A percentile compares a stretch with the other conserved stretches of the same genome.
Conservation (phyloP, 805 yeast species). For the Blastobotrys muscicola region DNA sequence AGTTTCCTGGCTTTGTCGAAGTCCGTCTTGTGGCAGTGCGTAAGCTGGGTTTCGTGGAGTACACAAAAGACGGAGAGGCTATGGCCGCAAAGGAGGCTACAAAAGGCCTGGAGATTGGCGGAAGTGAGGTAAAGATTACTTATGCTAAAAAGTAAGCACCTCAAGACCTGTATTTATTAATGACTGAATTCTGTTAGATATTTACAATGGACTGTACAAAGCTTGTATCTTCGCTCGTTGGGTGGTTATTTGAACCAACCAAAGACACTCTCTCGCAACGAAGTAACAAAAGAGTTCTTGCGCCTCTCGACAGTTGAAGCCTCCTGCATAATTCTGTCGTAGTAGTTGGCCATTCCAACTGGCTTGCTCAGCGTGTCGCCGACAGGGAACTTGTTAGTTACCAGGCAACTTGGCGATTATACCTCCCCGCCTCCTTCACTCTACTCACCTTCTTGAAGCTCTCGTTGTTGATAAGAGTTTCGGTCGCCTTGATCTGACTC, state of each 20-base stretch:
- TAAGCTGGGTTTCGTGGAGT: conserved; percentile 75
- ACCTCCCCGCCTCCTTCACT: not conserved
- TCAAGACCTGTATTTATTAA: too few species aligned
- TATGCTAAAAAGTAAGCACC: conserved; percentile 26
- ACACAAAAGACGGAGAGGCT: conserved; percentile 46
- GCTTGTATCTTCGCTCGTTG: not conserved
- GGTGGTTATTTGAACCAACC: conserved; percentile 39
- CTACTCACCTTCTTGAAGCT: conserved; percentile 12
- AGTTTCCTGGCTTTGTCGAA: conserved; percentile 52
- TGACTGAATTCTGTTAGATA: not conserved
- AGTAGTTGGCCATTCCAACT: conserved; percentile 78
- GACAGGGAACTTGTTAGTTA: conserved; percentile 18
- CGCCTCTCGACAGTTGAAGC: conserved; percentile 54
- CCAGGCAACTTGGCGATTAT: not conserved
- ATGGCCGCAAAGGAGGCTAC: conserved; percentile 30
- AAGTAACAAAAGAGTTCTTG: conserved; percentile 51
- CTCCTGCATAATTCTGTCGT: conserved; percentile 59
- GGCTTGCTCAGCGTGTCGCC: conserved; percentile 58
- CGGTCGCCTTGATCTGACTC: conserved; percentile 19
- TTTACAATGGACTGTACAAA: not conserved
- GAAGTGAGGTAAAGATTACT: conserved; percentile 20
- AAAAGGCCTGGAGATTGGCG: conserved; percentile 20
- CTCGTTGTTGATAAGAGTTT: conserved; percentile 12
- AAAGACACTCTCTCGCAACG: conserved; percentile 63
- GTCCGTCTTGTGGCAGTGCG: conserved; percentile 57